Evolutionary conservation across 2,329 filamentous ascomycete genomes (phyloP).

Genomic region (Endocalyx cinctus): DNA sequence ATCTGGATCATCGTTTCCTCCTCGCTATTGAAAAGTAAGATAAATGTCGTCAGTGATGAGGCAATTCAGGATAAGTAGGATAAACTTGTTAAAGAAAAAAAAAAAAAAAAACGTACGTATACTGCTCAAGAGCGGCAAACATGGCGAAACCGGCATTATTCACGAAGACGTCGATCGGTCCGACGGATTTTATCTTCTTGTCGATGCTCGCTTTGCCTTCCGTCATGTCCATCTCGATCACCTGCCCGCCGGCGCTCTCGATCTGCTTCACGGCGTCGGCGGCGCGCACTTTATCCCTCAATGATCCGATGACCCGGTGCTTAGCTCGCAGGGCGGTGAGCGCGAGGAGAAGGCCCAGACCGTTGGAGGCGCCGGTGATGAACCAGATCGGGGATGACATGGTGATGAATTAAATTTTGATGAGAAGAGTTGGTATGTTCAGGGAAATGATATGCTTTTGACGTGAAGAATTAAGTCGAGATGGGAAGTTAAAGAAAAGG

Average conservation of each 20-base stretch:
- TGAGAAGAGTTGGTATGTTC: no score
- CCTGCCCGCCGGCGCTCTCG: slow-evolving; percentile 20
- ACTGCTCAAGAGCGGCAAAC: slow-evolving; percentile 17
- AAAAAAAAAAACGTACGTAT: slow-evolving; percentile 15
- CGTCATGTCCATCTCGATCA: slow-evolving; percentile 26
- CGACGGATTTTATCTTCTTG: slow-evolving; percentile 19
- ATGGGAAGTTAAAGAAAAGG: no score
- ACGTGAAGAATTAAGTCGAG: no score
- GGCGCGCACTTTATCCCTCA: slow-evolving; percentile 23
- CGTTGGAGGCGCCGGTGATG: slow-evolving; percentile 31
- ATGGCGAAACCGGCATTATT: slow-evolving; percentile 25
- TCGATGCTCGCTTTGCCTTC: slow-evolving; percentile 22
- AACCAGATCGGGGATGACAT: slow-evolving; percentile 24
- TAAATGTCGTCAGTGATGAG: neutral
- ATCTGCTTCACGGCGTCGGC: slow-evolving; percentile 19
- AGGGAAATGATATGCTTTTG: no score
- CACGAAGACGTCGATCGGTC: slow-evolving; percentile 24
- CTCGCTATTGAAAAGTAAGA: slow-evolving; percentile 19
- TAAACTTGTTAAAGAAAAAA: no score
- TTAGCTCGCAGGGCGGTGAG: slow-evolving; percentile 23
- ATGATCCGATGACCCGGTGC: slow-evolving; percentile 27
- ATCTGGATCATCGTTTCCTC: slow-evolving; percentile 19
- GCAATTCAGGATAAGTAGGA: neutral
- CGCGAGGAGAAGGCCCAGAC: slow-evolving; percentile 26
- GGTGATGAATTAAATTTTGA: no score